phyloP scores from a whole-genome alignment of 1,139 yeast genomes.

The Sugiyamaella paludigena region DNA sequence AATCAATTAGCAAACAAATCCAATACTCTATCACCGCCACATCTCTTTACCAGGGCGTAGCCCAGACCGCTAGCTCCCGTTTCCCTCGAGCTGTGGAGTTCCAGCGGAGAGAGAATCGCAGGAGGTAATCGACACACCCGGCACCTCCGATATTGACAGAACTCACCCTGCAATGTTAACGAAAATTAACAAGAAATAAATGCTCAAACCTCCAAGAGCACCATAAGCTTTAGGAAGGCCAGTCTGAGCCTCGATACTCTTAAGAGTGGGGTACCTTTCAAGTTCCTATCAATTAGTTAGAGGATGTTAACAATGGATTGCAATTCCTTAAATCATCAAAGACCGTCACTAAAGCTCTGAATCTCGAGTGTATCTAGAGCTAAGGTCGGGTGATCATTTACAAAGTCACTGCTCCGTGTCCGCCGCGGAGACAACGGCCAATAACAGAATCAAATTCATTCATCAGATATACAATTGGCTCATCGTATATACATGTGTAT shows the following conservation, averaged over 20 bases:
- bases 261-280: constrained; percentile 35
- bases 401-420: too few relatives aligned
- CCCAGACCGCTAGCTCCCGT: not conserved
- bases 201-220: constrained; percentile 58
- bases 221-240: constrained; percentile 87
- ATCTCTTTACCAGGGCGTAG: not conserved
- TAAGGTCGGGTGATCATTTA: too few relatives aligned
- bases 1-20: not conserved
- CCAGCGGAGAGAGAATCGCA: constrained; percentile 1
- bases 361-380: not conserved
- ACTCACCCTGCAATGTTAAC: constrained; percentile 77
- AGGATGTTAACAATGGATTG: too few relatives aligned
- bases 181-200: constrained; percentile 75
- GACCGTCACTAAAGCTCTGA: too few relatives aligned
- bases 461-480: too few relatives aligned
- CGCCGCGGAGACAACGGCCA: too few relatives aligned
- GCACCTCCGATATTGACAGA: not conserved
- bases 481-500: too few relatives aligned
- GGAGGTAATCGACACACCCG: too few relatives aligned
- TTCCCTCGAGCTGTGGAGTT: constrained; percentile 2
- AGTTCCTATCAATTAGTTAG: constrained; percentile 32
- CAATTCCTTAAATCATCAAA: too few relatives aligned
- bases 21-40: not conserved
- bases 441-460: too few relatives aligned
- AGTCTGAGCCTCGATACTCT: constrained; percentile 37